These are phyloP conservation scores for Wickerhamiella infanticola DNA, from an alignment of 1,139 yeast genomes.

Conservation along the genomic window DNA sequence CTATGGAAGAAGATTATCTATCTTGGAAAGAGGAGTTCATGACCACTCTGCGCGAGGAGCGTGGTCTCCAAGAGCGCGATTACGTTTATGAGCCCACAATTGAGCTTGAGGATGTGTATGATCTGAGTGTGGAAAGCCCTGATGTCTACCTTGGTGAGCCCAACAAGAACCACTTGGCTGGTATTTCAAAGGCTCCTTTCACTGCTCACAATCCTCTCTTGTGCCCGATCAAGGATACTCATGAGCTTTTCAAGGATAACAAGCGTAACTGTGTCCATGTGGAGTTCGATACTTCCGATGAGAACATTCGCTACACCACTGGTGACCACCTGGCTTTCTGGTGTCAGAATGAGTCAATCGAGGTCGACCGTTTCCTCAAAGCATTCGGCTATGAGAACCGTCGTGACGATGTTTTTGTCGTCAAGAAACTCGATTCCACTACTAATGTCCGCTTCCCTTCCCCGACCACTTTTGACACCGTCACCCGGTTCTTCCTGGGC, in stretches of 20 bases:
- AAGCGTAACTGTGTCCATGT: constrained; percentile 77
- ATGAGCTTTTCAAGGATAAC: constrained; percentile 53
- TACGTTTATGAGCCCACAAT: constrained; percentile 63
- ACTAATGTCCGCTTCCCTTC: constrained; percentile 67
- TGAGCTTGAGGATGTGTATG: constrained; percentile 27
- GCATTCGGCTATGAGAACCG: constrained; percentile 49
- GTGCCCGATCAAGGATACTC: constrained; percentile 46
- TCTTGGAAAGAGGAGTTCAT: constrained; percentile 78
- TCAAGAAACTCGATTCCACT: constrained; percentile 64
- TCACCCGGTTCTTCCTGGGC: constrained; percentile 74
- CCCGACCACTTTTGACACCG: constrained; percentile 83
- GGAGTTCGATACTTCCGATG: constrained; percentile 65
- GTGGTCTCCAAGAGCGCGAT: constrained; percentile 62
- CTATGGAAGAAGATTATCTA: constrained; percentile 88
- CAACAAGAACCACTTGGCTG: constrained; percentile 41
- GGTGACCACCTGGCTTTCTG: constrained; percentile 94
- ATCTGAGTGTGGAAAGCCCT: constrained; percentile 25
- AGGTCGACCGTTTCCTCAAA: constrained; percentile 45
- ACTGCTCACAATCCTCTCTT: constrained; percentile 72
- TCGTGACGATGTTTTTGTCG: constrained; percentile 41
- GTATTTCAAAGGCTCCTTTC: constrained; percentile 56
- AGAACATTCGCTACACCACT: constrained; percentile 72
- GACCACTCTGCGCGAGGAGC: constrained; percentile 47
- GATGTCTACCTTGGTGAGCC: constrained; percentile 77
- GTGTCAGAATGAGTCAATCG: constrained; percentile 78